These are phyloP conservation scores for Leucaena leucocephala DNA, from an alignment of 306 rosid species.

Conservation along the genomic window DNA sequence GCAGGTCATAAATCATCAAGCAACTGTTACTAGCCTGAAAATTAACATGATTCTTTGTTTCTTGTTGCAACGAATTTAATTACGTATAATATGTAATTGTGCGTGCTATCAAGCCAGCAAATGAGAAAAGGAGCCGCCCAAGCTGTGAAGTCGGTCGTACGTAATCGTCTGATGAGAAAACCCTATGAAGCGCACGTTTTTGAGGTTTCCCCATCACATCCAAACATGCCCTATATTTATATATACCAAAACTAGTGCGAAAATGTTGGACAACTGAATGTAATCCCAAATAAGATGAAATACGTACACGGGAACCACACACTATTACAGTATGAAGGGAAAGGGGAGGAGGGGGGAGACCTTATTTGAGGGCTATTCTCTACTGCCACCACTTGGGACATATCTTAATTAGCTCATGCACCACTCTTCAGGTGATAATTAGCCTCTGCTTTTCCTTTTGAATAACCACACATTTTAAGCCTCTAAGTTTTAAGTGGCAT, in stretches of 20 bases:
- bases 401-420: background rate
- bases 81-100: background rate
- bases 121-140: slow-evolving; percentile 10
- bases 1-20: background rate
- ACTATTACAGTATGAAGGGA: background rate
- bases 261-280: background rate
- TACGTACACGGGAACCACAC: background rate
- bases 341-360: background rate
- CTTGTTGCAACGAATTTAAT: too few species aligned
- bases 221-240: background rate
- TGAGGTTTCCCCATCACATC: background rate
- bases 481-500: too few species aligned
- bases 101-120: background rate
- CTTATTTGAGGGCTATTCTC: background rate
- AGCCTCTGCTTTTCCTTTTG: background rate
- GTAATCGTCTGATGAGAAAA: background rate
- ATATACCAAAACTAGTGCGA: background rate
- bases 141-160: slow-evolving; percentile 12
- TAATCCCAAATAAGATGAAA: background rate
- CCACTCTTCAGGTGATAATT: background rate
- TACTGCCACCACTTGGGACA: background rate
- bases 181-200: background rate
- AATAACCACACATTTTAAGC: background rate
- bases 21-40: background rate
- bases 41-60: background rate